phyloP scores from a whole-genome alignment of 2,329 filamentous ascomycete genomes.

The Penicillium sp. region DNA sequence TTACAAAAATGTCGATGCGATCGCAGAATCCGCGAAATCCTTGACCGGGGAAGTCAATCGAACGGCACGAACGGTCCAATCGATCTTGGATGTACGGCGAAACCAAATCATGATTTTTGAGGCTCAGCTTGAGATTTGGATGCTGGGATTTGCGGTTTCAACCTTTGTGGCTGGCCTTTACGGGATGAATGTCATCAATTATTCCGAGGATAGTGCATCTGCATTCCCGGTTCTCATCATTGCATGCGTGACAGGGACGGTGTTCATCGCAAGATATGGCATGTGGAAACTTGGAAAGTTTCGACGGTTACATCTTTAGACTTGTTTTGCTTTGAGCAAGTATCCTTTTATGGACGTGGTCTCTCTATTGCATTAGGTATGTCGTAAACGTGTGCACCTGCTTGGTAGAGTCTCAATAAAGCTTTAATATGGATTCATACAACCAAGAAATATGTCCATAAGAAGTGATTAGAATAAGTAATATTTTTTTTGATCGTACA shows the following conservation, averaged over 20 bases:
- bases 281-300: conserved; percentile 22
- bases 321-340: too few relatives aligned
- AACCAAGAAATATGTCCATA: too few relatives aligned
- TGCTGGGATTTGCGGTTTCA: conserved; percentile 32
- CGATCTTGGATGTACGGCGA: conserved; percentile 31
- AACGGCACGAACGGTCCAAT: conserved; percentile 32
- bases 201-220: conserved; percentile 29
- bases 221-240: conserved; percentile 24
- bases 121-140: conserved; percentile 34
- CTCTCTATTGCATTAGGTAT: too few relatives aligned
- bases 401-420: too few relatives aligned
- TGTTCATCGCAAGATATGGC: conserved; percentile 23
- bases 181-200: conserved; percentile 38
- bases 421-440: too few relatives aligned
- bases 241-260: conserved; percentile 19
- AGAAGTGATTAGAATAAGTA: too few relatives aligned
- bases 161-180: conserved; percentile 35
- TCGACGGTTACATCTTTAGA: conserved; percentile 18
- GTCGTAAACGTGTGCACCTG: too few relatives aligned
- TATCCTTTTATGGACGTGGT: too few relatives aligned
- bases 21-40: conserved; percentile 27
- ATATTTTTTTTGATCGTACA: too few relatives aligned
- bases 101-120: conserved; percentile 40
- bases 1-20: conserved; percentile 32
- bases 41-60: conserved; percentile 27